Conservation (phyloP, 2,329 filamentous ascomycete genomes). For the Colletotrichum sp. region DNA sequence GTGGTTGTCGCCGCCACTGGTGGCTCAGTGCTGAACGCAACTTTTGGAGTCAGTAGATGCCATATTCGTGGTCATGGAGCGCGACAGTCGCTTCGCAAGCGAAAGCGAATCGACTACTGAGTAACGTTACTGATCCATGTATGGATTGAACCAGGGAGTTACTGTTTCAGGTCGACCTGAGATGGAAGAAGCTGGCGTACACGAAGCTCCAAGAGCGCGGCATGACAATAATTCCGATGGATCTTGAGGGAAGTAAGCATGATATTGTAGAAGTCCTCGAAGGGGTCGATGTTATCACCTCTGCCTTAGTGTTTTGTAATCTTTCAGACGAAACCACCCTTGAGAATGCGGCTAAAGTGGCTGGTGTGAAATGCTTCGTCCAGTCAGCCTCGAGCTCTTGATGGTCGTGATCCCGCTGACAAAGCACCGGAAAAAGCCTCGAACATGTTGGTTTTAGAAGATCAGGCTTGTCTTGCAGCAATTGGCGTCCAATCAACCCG, state of each 20-base stretch:
- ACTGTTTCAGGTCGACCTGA: not conserved
- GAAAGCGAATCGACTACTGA: too few species aligned
- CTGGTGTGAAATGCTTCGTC: slow-evolving; percentile 54
- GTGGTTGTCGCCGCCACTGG: not conserved
- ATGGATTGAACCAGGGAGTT: not conserved
- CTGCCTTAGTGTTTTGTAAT: slow-evolving; percentile 36
- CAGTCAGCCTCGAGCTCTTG: slow-evolving; percentile 44
- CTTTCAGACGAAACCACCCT: slow-evolving; percentile 47
- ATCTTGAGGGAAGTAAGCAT: slow-evolving; percentile 27
- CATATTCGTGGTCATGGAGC: not conserved
- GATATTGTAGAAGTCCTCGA: not conserved
- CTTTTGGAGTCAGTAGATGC: not conserved
- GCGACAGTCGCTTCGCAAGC: too few species aligned
- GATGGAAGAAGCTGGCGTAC: slow-evolving; percentile 30
- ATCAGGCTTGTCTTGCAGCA: too few species aligned
- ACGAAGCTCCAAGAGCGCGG: not conserved
- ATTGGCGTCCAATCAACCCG: too few species aligned
- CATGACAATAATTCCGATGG: slow-evolving; percentile 34
- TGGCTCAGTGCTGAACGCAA: not conserved
- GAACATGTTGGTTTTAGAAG: too few species aligned
- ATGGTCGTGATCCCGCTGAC: slow-evolving; percentile 38
- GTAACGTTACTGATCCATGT: not conserved
- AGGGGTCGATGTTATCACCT: slow-evolving; percentile 50
- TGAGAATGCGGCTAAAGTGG: slow-evolving; percentile 49
- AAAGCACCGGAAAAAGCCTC: too few species aligned